Conservation (phyloP, 2,329 filamentous ascomycete genomes). For the Penicillium brasilianum region DNA sequence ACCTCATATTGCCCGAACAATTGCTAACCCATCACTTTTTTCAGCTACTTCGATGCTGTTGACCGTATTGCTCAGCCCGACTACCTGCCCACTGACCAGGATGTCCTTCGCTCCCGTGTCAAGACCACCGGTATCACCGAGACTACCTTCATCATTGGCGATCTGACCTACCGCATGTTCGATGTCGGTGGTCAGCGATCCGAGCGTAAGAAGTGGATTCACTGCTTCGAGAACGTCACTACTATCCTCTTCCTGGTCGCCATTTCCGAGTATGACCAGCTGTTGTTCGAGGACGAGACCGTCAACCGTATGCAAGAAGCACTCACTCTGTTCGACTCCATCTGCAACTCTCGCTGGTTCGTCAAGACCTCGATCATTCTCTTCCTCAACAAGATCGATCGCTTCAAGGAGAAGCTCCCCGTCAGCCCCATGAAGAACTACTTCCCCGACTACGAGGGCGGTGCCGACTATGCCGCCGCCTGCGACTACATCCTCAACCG, state of each 20-base stretch:
- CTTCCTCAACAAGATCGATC: constrained; percentile 76
- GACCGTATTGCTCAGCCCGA: constrained; percentile 87
- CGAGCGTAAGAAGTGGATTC: constrained; percentile 99
- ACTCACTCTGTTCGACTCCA: constrained; percentile 72
- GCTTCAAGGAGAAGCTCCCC: constrained; percentile 75
- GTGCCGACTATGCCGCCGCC: constrained; percentile 91
- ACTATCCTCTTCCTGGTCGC: constrained; percentile 96
- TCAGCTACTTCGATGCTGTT: constrained; percentile 93
- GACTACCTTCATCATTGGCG: constrained; percentile 93
- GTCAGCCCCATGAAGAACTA: constrained; percentile 77
- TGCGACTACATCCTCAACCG: constrained; percentile 99
- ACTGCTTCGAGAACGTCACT: constrained; percentile 97
- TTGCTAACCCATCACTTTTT: not conserved
- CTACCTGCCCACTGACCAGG: constrained; percentile 94
- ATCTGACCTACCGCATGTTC: constrained; percentile 96
- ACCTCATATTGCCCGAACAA: not conserved
- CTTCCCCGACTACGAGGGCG: constrained; percentile 81
- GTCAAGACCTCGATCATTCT: constrained; percentile 74
- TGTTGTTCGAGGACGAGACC: constrained; percentile 94
- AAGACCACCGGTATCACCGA: constrained; percentile 98
- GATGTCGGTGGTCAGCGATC: constrained; percentile 95
- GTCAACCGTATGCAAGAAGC: constrained; percentile 80
- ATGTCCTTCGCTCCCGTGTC: constrained; percentile 92
- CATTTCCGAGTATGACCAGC: constrained; percentile 95
- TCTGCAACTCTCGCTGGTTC: constrained; percentile 75